Base-by-base conservation (phyloP, 495 filamentous ascomycete genomes). In the Aspergillus panamensis region DNA sequence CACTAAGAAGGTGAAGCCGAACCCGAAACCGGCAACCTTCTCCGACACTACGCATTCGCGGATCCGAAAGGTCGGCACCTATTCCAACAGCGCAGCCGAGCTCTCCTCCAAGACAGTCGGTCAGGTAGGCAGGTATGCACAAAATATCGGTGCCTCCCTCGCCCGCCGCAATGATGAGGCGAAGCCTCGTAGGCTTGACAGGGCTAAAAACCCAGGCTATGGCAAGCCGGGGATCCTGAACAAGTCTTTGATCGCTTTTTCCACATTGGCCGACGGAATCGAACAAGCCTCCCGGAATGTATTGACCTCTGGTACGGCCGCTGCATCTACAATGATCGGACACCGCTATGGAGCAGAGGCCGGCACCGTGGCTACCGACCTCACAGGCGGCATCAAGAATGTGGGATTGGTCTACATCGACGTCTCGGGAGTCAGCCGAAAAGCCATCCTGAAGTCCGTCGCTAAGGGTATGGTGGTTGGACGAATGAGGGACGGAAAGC, bases 381-480 rank as follows among this genome's bases (percentile, higher is more conserved):
- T 98, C 48, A 89, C 89, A 0, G 88, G 92, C 3, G 91, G 91
- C 6, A 86, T 96, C 62, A 95, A 89, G 76, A 97, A 97, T 63
- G 95, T 97, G 42, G 93, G 92, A 4, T 76, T 98, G 37, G 94
- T 98, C n/a, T 98, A 98, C 66, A 93, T 98, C 40, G 94, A 98
- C 66, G 95, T 92, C 7, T 85, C 90, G 0, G 94, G 94, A 5
- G 95, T 98, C 5, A 92, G 87, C 48, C 79, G 94, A 12, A 80
- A 87, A 59, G 95, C 95, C 0, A 81, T 98, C 50, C 83, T 98
- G 59, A 98, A 95, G 77, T 81, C 79, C 3, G 94, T 98, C 6
- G 94, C 95, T 19, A 97, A 96, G 75, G 94, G 95, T n/a, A 96
- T 97, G 93, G 90, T 97, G 0, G 88, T 98, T 16, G 94, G 94